phyloP scores from a whole-genome alignment of 2,329 filamentous ascomycete species.

The Leptographium radiaticola region DNA sequence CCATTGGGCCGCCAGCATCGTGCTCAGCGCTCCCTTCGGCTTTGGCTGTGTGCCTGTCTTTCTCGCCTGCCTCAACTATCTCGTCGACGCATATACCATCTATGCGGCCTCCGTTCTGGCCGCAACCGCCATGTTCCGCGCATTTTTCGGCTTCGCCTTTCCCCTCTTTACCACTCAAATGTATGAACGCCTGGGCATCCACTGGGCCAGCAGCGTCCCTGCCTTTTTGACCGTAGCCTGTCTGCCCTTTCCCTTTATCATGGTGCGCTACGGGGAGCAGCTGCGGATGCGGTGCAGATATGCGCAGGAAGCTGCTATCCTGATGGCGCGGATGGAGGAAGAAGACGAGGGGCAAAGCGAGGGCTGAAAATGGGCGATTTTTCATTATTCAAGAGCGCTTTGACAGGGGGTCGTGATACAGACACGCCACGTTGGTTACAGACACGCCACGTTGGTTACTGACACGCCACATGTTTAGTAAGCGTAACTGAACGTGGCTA shows the following conservation, averaged over 20 bases:
- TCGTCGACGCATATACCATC: constrained; percentile 41
- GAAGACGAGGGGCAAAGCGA: too few species aligned
- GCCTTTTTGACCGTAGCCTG: constrained; percentile 62
- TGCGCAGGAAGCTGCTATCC: constrained; percentile 50
- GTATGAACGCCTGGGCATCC: constrained; percentile 49
- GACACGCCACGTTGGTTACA: too few species aligned
- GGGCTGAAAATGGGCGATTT: too few species aligned
- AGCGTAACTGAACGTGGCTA: too few species aligned
- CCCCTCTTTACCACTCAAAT: constrained; percentile 55
- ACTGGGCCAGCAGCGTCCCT: constrained; percentile 63
- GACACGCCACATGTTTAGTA: too few species aligned
- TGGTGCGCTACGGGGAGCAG: constrained; percentile 54
- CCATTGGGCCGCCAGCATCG: constrained; percentile 20
- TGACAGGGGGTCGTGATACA: too few species aligned
- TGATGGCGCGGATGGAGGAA: constrained; percentile 32
- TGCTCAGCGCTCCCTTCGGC: constrained; percentile 23
- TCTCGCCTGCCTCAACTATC: constrained; percentile 48
- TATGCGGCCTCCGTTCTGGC: constrained; percentile 52
- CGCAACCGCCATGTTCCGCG: constrained; percentile 58
- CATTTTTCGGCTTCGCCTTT: constrained; percentile 58
- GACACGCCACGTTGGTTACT: too few species aligned
- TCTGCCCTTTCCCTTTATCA: constrained; percentile 62
- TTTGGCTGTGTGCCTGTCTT: constrained; percentile 46
- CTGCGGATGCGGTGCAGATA: constrained; percentile 59
- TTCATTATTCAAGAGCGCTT: too few species aligned